These are phyloP conservation scores for Osmanthus fragrans DNA, from an alignment of 257 asterid species.

Conservation along the genomic window DNA sequence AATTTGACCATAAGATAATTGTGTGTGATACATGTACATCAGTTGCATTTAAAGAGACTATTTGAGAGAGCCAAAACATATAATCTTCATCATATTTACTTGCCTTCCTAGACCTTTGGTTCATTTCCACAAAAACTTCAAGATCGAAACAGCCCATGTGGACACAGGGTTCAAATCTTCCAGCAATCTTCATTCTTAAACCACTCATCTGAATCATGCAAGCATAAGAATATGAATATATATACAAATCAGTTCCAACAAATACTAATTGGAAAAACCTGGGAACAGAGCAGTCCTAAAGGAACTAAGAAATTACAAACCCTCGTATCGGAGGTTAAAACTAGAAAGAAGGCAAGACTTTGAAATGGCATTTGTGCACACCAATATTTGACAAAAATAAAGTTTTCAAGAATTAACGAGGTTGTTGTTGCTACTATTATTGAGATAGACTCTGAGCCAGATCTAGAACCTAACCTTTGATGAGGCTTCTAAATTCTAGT, in stretches of 20 bases:
- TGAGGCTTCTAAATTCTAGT: not conserved
- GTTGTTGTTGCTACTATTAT: not conserved
- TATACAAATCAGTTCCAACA: conserved; percentile 15
- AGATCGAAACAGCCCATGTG: conserved; percentile 99
- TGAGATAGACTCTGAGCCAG: not conserved
- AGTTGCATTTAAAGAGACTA: not conserved
- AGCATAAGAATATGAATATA: conserved; percentile 25
- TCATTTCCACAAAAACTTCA: conserved; percentile 94
- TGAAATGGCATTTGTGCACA: not conserved
- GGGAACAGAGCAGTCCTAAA: not conserved
- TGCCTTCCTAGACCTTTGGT: conserved; percentile 96
- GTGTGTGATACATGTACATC: not conserved
- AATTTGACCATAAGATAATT: not conserved
- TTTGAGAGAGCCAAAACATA: conserved; percentile 8
- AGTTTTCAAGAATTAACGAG: not conserved
- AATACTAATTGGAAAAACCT: not conserved
- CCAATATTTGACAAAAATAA: not conserved
- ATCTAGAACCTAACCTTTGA: not conserved
- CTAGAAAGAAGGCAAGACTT: not conserved
- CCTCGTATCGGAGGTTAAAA: not conserved
- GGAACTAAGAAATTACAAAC: not conserved
- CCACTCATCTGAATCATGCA: conserved; percentile 81
- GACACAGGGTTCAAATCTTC: conserved; percentile 84
- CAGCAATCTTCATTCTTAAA: conserved; percentile 93
- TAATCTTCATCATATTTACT: conserved; percentile 32